Conservation (phyloP, 2,329 filamentous ascomycete genomes). For the Apiospora pterosperma region DNA sequence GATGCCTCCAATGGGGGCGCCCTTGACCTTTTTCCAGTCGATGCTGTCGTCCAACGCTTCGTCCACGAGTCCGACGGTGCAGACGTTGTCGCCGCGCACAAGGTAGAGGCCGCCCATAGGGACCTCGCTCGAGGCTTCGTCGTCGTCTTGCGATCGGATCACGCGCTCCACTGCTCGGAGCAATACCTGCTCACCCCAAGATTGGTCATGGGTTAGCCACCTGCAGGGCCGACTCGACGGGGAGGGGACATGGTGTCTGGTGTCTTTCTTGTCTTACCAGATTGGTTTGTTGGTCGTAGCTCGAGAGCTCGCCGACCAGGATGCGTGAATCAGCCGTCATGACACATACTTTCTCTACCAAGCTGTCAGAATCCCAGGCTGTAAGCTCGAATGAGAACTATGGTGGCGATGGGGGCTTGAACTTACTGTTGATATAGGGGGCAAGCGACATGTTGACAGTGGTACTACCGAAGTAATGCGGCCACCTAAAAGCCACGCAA, state of each 20-base stretch:
- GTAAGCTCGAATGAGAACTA: slow-evolving; percentile 11
- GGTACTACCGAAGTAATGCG: neutral
- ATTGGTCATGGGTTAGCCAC: neutral
- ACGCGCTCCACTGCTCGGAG: slow-evolving; percentile 82
- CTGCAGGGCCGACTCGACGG: neutral
- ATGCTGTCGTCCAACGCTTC: slow-evolving; percentile 86
- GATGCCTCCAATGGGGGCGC: slow-evolving; percentile 76
- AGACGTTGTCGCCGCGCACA: slow-evolving; percentile 91
- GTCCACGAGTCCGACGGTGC: slow-evolving; percentile 84
- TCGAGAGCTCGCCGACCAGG: slow-evolving; percentile 75
- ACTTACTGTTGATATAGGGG: slow-evolving; percentile 28
- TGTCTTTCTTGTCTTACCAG: slow-evolving; percentile 45
- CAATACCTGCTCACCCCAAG: slow-evolving; percentile 59
- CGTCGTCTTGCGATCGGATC: slow-evolving; percentile 80
- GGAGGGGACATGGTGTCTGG: neutral
- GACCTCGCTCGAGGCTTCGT: slow-evolving; percentile 75
- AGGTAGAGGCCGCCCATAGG: slow-evolving; percentile 88
- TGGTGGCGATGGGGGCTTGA: neutral
- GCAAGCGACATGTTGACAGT: slow-evolving; percentile 3
- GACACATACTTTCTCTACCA: slow-evolving; percentile 81
- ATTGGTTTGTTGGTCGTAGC: slow-evolving; percentile 90
- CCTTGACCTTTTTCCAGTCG: slow-evolving; percentile 88
- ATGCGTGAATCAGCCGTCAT: slow-evolving; percentile 91
- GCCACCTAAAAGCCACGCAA: too few relatives aligned
- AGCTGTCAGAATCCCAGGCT: slow-evolving; percentile 26